phyloP scores from a whole-genome alignment of 1,284 basidiomycete genomes.

The Pseudozyma pruni region DNA sequence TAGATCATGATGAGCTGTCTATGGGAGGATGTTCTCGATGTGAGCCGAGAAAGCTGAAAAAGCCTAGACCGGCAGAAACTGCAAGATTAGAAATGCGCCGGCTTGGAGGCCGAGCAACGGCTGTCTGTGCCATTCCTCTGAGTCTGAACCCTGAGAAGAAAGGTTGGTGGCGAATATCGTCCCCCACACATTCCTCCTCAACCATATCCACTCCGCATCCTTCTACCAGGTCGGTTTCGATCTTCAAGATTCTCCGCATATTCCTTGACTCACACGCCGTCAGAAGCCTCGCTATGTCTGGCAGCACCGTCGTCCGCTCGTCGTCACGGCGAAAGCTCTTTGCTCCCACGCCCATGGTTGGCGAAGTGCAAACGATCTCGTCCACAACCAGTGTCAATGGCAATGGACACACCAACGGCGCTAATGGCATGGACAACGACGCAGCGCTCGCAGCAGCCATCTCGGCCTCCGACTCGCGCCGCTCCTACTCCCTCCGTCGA shows the following conservation, averaged over 20 bases:
- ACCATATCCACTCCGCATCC: neutral
- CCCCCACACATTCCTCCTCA: neutral
- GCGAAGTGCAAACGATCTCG: neutral
- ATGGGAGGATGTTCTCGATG: no score
- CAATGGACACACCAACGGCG: neutral
- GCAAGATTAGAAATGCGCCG: constrained; percentile 7
- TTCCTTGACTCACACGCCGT: neutral
- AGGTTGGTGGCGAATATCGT: neutral
- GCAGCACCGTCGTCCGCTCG: neutral
- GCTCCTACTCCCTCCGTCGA: constrained; percentile 31
- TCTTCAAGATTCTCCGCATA: neutral
- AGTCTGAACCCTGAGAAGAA: no score
- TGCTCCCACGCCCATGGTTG: constrained; percentile 27
- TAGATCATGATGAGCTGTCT: no score
- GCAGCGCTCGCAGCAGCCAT: constrained; percentile 26
- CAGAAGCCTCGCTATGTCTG: constrained; percentile 5
- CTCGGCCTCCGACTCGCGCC: constrained; percentile 14
- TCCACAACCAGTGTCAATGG: neutral
- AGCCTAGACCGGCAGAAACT: neutral
- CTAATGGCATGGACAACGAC: constrained; percentile 1
- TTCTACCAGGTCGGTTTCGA: neutral
- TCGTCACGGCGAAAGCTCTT: constrained; percentile 40
- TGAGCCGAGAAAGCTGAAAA: neutral
- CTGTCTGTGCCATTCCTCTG: no score
- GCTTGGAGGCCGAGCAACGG: constrained; percentile 3